A percentile compares a stretch with the other conserved stretches of the same genome.
Conservation (phyloP, 768 basidiomycete genomes). For the Sarcodon sp. region DNA sequence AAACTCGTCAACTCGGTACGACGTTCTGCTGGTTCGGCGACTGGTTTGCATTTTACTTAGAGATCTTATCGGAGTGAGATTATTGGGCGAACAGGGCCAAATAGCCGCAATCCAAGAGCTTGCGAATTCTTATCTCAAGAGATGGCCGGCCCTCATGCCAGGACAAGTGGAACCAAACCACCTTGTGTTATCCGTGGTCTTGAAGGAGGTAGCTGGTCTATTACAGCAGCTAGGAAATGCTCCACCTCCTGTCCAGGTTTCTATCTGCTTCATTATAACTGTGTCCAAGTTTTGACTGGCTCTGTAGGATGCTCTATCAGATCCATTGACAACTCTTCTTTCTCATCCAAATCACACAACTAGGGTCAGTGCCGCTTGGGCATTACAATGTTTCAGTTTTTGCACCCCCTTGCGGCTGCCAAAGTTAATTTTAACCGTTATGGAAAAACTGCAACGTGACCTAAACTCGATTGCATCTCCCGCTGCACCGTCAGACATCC, state of each 20-base stretch:
- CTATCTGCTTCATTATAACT: neutral
- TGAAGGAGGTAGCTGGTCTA: constrained; percentile 78
- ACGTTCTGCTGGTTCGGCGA: constrained; percentile 57
- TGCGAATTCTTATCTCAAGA: constrained; percentile 67
- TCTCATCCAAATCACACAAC: constrained; percentile 81
- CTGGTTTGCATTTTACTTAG: constrained; percentile 68
- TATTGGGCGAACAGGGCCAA: constrained; percentile 90
- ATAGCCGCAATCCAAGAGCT: constrained; percentile 85
- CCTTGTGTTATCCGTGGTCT: constrained; percentile 54
- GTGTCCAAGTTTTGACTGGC: neutral
- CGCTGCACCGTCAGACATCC: constrained; percentile 56
- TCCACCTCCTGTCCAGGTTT: constrained; percentile 74
- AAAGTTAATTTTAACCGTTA: constrained; percentile 60
- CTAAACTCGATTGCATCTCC: constrained; percentile 62
- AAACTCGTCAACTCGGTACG: constrained; percentile 50
- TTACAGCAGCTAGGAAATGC: constrained; percentile 87
- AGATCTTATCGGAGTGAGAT: constrained; percentile 77
- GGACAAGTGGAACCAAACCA: constrained; percentile 62
- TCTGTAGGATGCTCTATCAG: constrained; percentile 58
- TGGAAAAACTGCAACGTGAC: constrained; percentile 79
- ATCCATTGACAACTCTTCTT: constrained; percentile 75
- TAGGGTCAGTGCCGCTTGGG: constrained; percentile 80
- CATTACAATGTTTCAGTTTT: constrained; percentile 82
- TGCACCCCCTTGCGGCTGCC: constrained; percentile 80
- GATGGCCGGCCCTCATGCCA: constrained; percentile 91